These are phyloP conservation scores for Paracoccidioides lutzii DNA, from an alignment of 2,329 filamentous ascomycete species.

Conservation along the genomic window DNA sequence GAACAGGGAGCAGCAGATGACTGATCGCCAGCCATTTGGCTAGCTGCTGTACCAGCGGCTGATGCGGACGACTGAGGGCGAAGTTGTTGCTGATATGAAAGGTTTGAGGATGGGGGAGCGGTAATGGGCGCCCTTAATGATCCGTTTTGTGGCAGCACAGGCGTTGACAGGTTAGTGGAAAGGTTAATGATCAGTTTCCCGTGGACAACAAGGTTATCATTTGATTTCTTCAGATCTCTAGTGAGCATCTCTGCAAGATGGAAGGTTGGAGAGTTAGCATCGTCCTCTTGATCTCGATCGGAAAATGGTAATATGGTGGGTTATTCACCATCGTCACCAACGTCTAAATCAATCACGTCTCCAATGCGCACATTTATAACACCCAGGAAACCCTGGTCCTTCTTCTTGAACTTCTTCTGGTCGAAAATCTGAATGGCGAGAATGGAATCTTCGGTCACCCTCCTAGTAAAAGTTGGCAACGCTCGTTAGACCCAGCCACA, in stretches of 20 bases:
- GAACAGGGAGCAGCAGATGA: conserved; percentile 21
- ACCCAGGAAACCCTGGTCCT: conserved; percentile 96
- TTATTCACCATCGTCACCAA: conserved; percentile 62
- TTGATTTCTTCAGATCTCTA: conserved; percentile 91
- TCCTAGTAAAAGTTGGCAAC: conserved; percentile 39
- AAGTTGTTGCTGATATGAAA: conserved; percentile 17
- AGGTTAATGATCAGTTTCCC: conserved; percentile 95
- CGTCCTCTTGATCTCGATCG: background rate
- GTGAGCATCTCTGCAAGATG: conserved; percentile 73
- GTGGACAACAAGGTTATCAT: conserved; percentile 93
- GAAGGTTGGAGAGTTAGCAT: background rate
- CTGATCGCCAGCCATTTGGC: conserved; percentile 19
- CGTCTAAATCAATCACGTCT: conserved; percentile 80
- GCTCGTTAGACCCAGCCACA: background rate
- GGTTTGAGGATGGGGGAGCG: conserved; percentile 1
- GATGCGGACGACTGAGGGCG: conserved; percentile 25
- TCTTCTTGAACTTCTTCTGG: conserved; percentile 99
- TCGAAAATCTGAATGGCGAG: conserved; percentile 97
- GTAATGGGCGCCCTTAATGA: conserved; percentile 5
- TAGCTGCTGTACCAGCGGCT: conserved; percentile 17
- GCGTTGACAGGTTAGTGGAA: conserved; percentile 71
- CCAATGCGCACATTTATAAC: conserved; percentile 96
- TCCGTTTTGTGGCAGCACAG: conserved; percentile 44
- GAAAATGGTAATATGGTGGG: background rate
- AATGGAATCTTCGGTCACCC: conserved; percentile 88